A percentile compares a stretch with the other conserved stretches of the same genome.
Evolutionary conservation across 495 filamentous ascomycete species (phyloP).

Genomic region (Annulohypoxylon stygium): DNA sequence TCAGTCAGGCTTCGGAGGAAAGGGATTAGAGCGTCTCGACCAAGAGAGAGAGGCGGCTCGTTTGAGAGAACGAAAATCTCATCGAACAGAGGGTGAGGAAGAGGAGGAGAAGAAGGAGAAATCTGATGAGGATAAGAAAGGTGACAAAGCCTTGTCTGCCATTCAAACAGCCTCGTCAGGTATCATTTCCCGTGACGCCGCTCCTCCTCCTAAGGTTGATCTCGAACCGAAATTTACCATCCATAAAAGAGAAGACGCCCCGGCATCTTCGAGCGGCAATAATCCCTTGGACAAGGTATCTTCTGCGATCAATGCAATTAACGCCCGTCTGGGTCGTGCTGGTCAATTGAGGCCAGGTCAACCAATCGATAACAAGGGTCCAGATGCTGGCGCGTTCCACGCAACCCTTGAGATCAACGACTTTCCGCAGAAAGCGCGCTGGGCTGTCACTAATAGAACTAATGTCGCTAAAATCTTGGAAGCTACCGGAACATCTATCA

Average conservation of each 20-base stretch:
- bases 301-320: slow-evolving; percentile 86
- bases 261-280: slow-evolving; percentile 65
- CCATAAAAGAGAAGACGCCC: slow-evolving; percentile 74
- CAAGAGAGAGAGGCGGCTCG: slow-evolving; percentile 89
- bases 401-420: slow-evolving; percentile 99
- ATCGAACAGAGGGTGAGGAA: slow-evolving; percentile 90
- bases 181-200: slow-evolving; percentile 65
- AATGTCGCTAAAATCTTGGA: slow-evolving; percentile 99
- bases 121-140: slow-evolving; percentile 68
- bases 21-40: slow-evolving; percentile 91
- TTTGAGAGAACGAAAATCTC: slow-evolving; percentile 84
- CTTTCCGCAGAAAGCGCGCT: slow-evolving; percentile 98
- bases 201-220: slow-evolving; percentile 49
- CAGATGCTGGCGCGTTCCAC: slow-evolving; percentile 97
- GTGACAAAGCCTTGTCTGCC: slow-evolving; percentile 72
- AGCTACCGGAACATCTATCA: slow-evolving; percentile 94
- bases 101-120: slow-evolving; percentile 85
- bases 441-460: slow-evolving; percentile 98
- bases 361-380: slow-evolving; percentile 98
- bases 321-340: slow-evolving; percentile 85
- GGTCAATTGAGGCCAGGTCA: slow-evolving; percentile 90
- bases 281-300: slow-evolving; percentile 84
- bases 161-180: slow-evolving; percentile 70
- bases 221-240: slow-evolving; percentile 75
- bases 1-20: slow-evolving; percentile 91